A percentile compares a stretch with the other conserved stretches of the same genome.
These are phyloP conservation scores for Cladosporium velox DNA, from an alignment of 2,329 filamentous ascomycete genomes.

Conservation along the genomic window DNA sequence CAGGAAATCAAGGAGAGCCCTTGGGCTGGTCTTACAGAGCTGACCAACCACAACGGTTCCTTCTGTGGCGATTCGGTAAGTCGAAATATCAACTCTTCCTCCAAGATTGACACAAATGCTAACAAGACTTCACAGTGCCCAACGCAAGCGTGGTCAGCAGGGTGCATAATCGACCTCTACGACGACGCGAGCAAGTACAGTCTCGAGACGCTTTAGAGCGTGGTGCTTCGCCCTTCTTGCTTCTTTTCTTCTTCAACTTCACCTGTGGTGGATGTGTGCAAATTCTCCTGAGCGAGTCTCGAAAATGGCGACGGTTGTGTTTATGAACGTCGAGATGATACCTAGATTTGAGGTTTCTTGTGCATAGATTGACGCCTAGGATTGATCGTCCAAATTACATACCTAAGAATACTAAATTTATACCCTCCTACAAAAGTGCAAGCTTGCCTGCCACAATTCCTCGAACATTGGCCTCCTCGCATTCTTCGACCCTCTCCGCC, in stretches of 20 bases:
- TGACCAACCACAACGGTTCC: constrained; percentile 87
- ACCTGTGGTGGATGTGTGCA: neutral
- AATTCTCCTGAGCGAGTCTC: neutral
- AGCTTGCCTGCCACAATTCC: neutral
- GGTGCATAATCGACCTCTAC: constrained; percentile 92
- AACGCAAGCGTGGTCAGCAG: constrained; percentile 94
- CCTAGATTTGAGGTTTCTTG: neutral
- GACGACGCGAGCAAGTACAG: constrained; percentile 68
- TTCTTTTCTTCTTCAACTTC: neutral
- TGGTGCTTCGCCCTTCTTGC: neutral
- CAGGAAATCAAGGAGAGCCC: constrained; percentile 74
- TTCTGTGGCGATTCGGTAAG: constrained; percentile 85
- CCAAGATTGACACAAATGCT: constrained; percentile 27
- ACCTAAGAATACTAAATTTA: neutral
- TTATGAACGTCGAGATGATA: neutral
- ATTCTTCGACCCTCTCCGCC: too few relatives aligned
- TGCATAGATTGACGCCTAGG: neutral
- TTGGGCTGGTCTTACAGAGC: constrained; percentile 89
- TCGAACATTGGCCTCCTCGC: neutral
- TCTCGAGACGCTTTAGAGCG: constrained; percentile 15
- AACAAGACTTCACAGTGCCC: constrained; percentile 64
- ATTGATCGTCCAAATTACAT: neutral
- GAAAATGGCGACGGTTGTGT: neutral
- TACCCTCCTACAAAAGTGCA: neutral
- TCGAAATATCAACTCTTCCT: constrained; percentile 28